A percentile compares a stretch with the other conserved stretches of the same genome.
Conservation (phyloP, 169 alveolate genomes). For the Eimeria tenella region DNA sequence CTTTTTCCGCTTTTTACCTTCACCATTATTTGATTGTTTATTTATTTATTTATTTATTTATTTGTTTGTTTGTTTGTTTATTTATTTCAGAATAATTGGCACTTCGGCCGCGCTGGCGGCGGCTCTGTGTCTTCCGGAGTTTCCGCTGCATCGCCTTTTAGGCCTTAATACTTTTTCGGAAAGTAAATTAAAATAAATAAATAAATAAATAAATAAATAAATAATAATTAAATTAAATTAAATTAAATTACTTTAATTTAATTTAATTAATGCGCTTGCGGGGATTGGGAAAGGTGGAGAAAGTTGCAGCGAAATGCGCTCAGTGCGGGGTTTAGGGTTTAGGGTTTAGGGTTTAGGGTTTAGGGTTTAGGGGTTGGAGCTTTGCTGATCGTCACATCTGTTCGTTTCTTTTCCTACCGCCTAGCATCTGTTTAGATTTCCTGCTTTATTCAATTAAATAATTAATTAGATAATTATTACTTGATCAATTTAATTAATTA, state of each 20-base stretch:
- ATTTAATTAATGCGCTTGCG: too few species aligned
- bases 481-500: not conserved
- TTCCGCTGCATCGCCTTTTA: not conserved
- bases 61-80: not conserved
- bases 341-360: constrained; percentile 3
- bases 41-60: not conserved
- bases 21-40: not conserved
- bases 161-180: not conserved
- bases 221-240: not conserved
- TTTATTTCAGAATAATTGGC: not conserved
- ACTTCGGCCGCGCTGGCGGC: not conserved
- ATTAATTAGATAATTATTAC: not conserved
- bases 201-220: not conserved
- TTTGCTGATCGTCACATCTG: not conserved
- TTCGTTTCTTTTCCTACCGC: too few species aligned
- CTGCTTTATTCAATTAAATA: too few species aligned
- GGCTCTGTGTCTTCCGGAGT: not conserved
- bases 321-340: not conserved
- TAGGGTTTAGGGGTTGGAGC: not conserved
- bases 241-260: too few species aligned
- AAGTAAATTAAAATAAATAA: not conserved
- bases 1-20: too few species aligned
- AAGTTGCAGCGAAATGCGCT: not conserved
- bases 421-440: not conserved
- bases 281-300: not conserved